Conservation (phyloP, 805 yeast genomes). For the Saccharomycopsis sp. region DNA sequence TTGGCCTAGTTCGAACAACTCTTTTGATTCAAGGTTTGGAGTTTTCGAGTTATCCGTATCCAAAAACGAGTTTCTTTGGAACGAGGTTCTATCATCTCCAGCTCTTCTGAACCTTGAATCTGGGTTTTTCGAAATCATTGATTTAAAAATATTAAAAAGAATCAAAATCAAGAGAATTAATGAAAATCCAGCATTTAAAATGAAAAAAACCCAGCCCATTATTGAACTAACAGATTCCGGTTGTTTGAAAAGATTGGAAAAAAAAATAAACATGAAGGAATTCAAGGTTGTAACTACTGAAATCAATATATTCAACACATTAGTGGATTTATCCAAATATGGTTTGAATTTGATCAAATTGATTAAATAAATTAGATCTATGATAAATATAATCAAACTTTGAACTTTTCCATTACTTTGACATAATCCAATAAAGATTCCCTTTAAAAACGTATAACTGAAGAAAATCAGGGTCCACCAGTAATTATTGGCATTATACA, state of each 20-base stretch:
- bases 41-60: not conserved
- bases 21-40: conserved; percentile 23
- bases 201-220: conserved; percentile 87
- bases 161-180: conserved; percentile 61
- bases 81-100: conserved; percentile 84
- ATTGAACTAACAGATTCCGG: conserved; percentile 68
- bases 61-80: conserved; percentile 41
- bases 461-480: conserved; percentile 76
- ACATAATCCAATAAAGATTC: conserved; percentile 64
- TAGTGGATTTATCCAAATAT: conserved; percentile 74
- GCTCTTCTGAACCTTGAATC: conserved; percentile 85
- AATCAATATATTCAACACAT: conserved; percentile 62
- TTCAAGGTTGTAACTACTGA: conserved; percentile 64
- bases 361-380: conserved; percentile 62
- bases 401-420: conserved; percentile 79
- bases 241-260: conserved; percentile 76
- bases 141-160: conserved; percentile 51
- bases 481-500: conserved; percentile 71
- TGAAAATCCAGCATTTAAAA: conserved; percentile 83
- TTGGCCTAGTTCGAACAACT: conserved; percentile 64
- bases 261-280: conserved; percentile 78
- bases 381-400: conserved; percentile 61
- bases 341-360: conserved; percentile 59
- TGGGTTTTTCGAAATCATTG: conserved; percentile 70
- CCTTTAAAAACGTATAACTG: conserved; percentile 52